Base-by-base conservation (phyloP, 805 yeast genomes). In the Candida pseudofarinosa region DNA sequence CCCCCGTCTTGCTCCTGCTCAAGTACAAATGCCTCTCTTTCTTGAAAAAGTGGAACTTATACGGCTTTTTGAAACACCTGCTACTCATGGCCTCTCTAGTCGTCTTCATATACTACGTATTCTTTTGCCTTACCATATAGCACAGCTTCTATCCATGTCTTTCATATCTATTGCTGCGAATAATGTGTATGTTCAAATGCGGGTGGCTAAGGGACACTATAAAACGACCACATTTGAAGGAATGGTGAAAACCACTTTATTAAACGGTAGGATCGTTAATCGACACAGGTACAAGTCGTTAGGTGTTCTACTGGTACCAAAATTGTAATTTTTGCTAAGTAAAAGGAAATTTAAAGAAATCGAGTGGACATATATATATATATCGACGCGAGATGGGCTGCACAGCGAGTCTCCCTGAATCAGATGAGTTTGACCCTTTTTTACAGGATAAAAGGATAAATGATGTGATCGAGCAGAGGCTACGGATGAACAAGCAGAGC, bases 321-420 rank as follows among this genome's bases (percentile, higher is more conserved):
- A 13, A 7, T n/a, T 15, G 13, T 32, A 13, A 14, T 32, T 15
- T n/a, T 13, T 7, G 17, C 31, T 13, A 26, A 32, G 34, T 5
- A 15, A 15, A 32, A 32, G 34, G 14, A 32, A n/a, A n/a, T n/a
- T n/a, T n/a, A n/a, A n/a, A n/a, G n/a, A n/a, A n/a, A n/a, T n/a
- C n/a, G n/a, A n/a, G n/a, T n/a, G n/a, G n/a, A n/a, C n/a, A n/a
- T n/a, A n/a, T n/a, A n/a, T n/a, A n/a, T 8, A 15, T 32, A 7
- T 32, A n/a, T n/a, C 7, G 14, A 7, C 13, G 17, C 4, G 26
- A 28, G 14, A 85, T 85, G 95, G 95, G 95, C 13, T 85, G 95
- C 55, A 54, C 73, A 15, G 76, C 81, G 13, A 84, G 90, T 60
- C 67, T 74, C 6, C 60, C 58, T 4, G 57, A 48, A 19, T 18